Percentiles rank a stretch among this genome's conserved stretches.
Evolutionary conservation across 768 basidiomycete genomes (phyloP).

Genomic region (Mycena rebaudengoi): DNA sequence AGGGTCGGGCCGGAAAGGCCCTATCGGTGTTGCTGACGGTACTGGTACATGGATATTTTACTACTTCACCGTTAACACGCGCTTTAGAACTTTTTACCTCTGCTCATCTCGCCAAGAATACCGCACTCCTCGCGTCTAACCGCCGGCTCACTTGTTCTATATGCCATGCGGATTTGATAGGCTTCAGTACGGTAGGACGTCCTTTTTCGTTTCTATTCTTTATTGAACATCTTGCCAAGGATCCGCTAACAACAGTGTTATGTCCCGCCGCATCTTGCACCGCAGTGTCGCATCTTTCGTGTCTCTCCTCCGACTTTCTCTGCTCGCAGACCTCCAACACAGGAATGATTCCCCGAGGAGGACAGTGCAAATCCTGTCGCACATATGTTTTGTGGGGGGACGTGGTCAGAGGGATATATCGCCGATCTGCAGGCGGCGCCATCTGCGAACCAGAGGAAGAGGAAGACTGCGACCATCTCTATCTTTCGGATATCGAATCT

Average conservation of each 20-base stretch:
- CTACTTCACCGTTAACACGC: neutral
- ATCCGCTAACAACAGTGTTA: constrained; percentile 58
- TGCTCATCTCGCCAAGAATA: constrained; percentile 57
- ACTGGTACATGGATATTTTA: neutral
- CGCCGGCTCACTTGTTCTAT: constrained; percentile 52
- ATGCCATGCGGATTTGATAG: constrained; percentile 51
- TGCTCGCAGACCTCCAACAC: constrained; percentile 27
- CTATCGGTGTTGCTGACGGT: constrained; percentile 70
- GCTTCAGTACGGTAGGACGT: constrained; percentile 51
- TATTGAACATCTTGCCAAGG: constrained; percentile 40
- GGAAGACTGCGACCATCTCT: constrained; percentile 48
- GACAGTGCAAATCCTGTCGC: constrained; percentile 60
- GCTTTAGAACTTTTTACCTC: constrained; percentile 57
- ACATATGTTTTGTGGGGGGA: constrained; percentile 76
- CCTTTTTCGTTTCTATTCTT: constrained; percentile 9
- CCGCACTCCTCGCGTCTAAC: constrained; percentile 47
- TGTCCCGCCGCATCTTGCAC: constrained; percentile 62
- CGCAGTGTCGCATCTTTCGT: constrained; percentile 64
- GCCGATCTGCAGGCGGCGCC: constrained; percentile 51
- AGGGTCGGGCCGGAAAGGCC: constrained; percentile 63
- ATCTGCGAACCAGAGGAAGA: constrained; percentile 36
- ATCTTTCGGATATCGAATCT: constrained; percentile 36
- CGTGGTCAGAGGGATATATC: constrained; percentile 67
- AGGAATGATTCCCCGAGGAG: constrained; percentile 68
- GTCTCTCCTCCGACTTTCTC: constrained; percentile 61